These are phyloP conservation scores for Rhodamnia argentea DNA, from an alignment of 345 rosid genomes.

Conservation along the genomic window DNA sequence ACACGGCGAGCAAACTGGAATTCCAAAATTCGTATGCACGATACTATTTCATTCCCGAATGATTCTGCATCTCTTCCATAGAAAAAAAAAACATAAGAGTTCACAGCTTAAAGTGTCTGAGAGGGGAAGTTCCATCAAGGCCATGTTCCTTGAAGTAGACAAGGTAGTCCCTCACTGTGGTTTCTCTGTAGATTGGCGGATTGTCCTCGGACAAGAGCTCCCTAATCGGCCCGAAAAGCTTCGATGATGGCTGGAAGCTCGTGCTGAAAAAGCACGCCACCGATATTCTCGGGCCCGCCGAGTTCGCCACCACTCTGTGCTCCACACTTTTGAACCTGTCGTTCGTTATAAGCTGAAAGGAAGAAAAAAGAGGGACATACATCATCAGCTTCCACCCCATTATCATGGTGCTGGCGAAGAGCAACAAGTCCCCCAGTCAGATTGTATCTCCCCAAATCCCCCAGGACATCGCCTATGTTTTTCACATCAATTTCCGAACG, in stretches of 20 bases:
- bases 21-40: background rate
- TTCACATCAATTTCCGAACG: background rate
- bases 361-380: background rate
- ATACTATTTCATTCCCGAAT: background rate
- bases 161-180: constrained; percentile 10
- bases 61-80: background rate
- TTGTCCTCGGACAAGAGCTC: constrained; percentile 24
- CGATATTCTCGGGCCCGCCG: constrained; percentile 18
- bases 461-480: background rate
- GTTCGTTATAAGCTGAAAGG: constrained; percentile 23
- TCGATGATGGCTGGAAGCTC: background rate
- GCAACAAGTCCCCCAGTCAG: background rate
- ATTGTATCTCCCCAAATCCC: background rate
- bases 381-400: background rate
- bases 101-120: constrained; percentile 15
- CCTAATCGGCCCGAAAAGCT: constrained; percentile 17
- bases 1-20: background rate
- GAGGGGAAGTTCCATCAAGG: constrained; percentile 2
- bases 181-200: constrained; percentile 24
- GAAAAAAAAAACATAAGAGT: no score
- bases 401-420: background rate
- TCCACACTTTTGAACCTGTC: constrained; percentile 20
- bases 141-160: constrained; percentile 3
- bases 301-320: constrained; percentile 22
- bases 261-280: constrained; percentile 26